Base-by-base conservation (phyloP, 257 asterid species). In the Rauvolfia tetraphylla region DNA sequence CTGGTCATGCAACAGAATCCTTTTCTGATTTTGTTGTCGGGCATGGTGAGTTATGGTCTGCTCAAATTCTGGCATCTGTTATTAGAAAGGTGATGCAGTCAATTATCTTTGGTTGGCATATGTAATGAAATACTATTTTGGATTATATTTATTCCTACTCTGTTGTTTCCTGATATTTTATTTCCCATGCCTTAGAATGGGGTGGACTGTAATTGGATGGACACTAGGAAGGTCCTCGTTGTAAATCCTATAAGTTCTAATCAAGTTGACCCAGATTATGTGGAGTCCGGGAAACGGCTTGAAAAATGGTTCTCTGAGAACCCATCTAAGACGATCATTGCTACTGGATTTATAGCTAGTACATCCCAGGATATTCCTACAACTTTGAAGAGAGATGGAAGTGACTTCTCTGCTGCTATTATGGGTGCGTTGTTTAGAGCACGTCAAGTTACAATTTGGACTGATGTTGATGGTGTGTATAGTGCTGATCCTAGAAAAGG, bases 401-500 rank as follows among this genome's bases (percentile, higher is more conserved):
- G 99, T 80, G 99, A 95, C 84, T 95, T 95, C 87, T 95, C 99
- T 58, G 99, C 99, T 72, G 99, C 99, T 78, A 95, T 95, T 69
- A 88, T 95, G 96, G 96, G 98, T 79, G 92, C 99, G 62, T 88
- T 95, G 79, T 85, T 93, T 72, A 86, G 61, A 88, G 99, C 99
- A 54, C 84, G 93, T 34, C 97, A 90, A 89, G 97, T 95, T 76
- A 95, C 99, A 70, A 95, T 95, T 70, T 95, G 99, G 99, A 95
- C 99, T 54, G 99, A 95, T 61, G 98, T 95, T 83, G 90, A 95
- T 86, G 99, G 99, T 42, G 97, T 95, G 11, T 95, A 90, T 80
- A 95, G 98, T 83, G 99, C 99, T 58, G 99, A 95, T 75, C 99
- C 99, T 9, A 88, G 99, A 82, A 95, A 95, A 93, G 99, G 99